Conservation (phyloP, 805 yeast species). For the Groenewaldozyma tartarivorans region DNA sequence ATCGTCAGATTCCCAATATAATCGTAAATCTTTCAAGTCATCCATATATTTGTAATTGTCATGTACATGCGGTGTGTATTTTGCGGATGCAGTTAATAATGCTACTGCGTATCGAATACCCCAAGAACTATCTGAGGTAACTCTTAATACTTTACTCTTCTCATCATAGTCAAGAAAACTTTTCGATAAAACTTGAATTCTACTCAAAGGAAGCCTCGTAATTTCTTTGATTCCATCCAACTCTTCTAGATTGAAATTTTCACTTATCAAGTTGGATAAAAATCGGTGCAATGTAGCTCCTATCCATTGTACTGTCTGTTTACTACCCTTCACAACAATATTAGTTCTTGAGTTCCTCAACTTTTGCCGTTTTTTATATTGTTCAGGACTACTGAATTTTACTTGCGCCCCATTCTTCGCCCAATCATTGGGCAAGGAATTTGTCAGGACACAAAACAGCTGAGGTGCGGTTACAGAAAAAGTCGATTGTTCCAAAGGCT, state of each 20-base stretch:
- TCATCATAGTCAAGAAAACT: constrained; percentile 17
- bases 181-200: constrained; percentile 23
- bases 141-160: constrained; percentile 10
- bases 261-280: constrained; percentile 24
- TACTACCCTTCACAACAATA: constrained; percentile 34
- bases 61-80: constrained; percentile 7
- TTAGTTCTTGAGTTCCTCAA: constrained; percentile 1
- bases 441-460: constrained; percentile 33
- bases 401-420: constrained; percentile 34
- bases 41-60: constrained; percentile 4
- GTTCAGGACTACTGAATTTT: constrained; percentile 25
- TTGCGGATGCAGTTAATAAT: constrained; percentile 13
- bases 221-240: constrained; percentile 10
- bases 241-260: constrained; percentile 27
- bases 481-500: constrained; percentile 22
- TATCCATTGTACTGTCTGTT: constrained; percentile 35
- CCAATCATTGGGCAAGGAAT: constrained; percentile 31
- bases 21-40: not conserved
- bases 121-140: constrained; percentile 10
- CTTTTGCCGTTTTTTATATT: constrained; percentile 9
- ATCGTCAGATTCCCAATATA: constrained; percentile 13
- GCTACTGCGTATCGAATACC: constrained; percentile 17
- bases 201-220: constrained; percentile 12
- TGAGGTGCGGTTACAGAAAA: constrained; percentile 31
- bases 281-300: constrained; percentile 31